phyloP scores from a whole-genome alignment of 352 stramenopile species.

The Globisporangium mamillatum region DNA sequence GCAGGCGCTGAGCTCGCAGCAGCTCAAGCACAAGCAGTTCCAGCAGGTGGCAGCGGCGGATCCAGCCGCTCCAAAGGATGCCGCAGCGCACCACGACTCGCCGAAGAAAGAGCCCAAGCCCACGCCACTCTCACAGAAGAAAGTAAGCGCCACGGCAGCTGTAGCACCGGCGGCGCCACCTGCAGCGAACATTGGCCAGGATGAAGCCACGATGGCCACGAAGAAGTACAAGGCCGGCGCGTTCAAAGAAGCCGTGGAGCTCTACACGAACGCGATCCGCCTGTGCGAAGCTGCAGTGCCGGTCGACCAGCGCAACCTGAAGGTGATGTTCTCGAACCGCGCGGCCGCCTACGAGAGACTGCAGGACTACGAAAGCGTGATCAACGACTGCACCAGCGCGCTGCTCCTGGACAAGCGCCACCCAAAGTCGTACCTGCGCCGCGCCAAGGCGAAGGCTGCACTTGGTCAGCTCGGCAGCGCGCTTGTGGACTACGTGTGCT shows the following conservation, averaged over 20 bases:
- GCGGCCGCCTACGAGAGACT: constrained; percentile 72
- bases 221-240: constrained; percentile 79
- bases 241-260: constrained; percentile 62
- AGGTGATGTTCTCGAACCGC: constrained; percentile 86
- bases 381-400: constrained; percentile 58
- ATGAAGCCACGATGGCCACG: constrained; percentile 64
- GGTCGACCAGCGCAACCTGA: constrained; percentile 70
- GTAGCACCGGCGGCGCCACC: constrained; percentile 1
- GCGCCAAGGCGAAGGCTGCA: constrained; percentile 62
- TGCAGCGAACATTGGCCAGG: constrained; percentile 41
- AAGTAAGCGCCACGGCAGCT: constrained; percentile 14
- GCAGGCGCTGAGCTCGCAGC: constrained; percentile 15
- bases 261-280: constrained; percentile 65
- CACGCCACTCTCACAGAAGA: constrained; percentile 27
- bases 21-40: constrained; percentile 16
- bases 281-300: constrained; percentile 55
- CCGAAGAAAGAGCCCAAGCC: constrained; percentile 23
- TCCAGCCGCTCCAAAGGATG: constrained; percentile 20
- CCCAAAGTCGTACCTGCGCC: constrained; percentile 73
- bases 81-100: constrained; percentile 18
- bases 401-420: constrained; percentile 65
- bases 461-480: constrained; percentile 49
- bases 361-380: constrained; percentile 56
- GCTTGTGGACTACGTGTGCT: constrained; percentile 78
- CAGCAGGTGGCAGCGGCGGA: constrained; percentile 25